These are phyloP conservation scores for Podaxis mareebaensis DNA, from an alignment of 768 basidiomycete species.

Conservation along the genomic window DNA sequence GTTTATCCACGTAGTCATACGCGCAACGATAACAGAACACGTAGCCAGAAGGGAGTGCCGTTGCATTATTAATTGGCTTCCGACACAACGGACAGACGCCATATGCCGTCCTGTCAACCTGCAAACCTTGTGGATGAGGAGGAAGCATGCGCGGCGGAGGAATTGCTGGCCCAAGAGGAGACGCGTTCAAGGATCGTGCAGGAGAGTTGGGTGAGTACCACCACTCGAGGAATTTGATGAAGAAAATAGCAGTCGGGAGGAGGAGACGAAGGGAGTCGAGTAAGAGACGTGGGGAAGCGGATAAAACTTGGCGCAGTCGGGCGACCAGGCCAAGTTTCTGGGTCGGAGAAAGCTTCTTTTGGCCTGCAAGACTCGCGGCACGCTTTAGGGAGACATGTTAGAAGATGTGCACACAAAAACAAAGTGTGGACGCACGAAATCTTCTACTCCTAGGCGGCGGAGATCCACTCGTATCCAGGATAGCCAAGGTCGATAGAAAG, in stretches of 20 bases:
- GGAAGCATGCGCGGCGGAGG: conserved; percentile 76
- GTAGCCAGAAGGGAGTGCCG: conserved; percentile 89
- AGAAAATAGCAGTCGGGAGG: conserved; percentile 89
- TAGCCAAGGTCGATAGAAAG: conserved; percentile 91
- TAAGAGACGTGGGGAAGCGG: conserved; percentile 57
- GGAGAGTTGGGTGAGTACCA: conserved; percentile 97
- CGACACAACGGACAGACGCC: conserved; percentile 87
- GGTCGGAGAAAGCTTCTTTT: conserved; percentile 29
- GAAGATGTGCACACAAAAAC: neutral
- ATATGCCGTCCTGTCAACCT: conserved; percentile 63
- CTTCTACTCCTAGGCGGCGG: conserved; percentile 75
- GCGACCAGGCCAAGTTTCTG: conserved; percentile 38
- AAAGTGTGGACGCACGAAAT: conserved; percentile 56
- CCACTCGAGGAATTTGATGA: conserved; percentile 97
- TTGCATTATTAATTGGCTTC: conserved; percentile 76
- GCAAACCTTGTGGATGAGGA: conserved; percentile 72
- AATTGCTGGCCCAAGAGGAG: conserved; percentile 65
- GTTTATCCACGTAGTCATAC: conserved; percentile 76
- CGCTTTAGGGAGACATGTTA: conserved; percentile 33
- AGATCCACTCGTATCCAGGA: conserved; percentile 83
- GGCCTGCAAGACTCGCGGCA: conserved; percentile 35
- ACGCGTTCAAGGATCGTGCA: conserved; percentile 67
- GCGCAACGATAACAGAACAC: conserved; percentile 95
- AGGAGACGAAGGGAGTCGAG: conserved; percentile 79
- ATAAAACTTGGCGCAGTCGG: conserved; percentile 47